Conservation (phyloP, 495 filamentous ascomycete species). For the Aspergillus wentii region DNA sequence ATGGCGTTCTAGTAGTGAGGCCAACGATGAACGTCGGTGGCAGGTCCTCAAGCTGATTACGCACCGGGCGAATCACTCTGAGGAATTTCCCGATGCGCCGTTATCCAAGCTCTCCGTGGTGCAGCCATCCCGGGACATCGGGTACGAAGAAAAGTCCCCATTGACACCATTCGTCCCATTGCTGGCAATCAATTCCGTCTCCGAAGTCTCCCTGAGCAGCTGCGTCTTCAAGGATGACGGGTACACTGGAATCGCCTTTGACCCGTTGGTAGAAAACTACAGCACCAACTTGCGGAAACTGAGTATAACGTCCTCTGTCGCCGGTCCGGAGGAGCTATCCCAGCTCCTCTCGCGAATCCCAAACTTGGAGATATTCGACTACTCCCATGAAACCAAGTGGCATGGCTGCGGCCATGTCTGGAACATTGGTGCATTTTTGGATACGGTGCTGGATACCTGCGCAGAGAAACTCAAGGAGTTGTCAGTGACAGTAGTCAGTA, state of each 20-base stretch:
- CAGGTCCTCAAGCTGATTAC: constrained; percentile 3
- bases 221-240: constrained; percentile 6
- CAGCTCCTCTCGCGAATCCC: constrained; percentile 7
- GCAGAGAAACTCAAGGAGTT: constrained; percentile 1
- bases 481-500: constrained; percentile 1
- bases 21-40: not conserved
- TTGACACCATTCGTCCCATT: constrained; percentile 2
- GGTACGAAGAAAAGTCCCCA: constrained; percentile 2
- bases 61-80: constrained; percentile 3
- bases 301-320: not conserved
- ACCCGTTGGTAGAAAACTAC: constrained; percentile 1
- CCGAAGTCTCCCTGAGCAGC: constrained; percentile 2
- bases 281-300: constrained; percentile 3
- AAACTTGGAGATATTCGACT: constrained; percentile 8
- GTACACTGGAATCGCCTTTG: constrained; percentile 2
- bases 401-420: constrained; percentile 7
- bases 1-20: not conserved
- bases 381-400: constrained; percentile 10
- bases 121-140: not conserved
- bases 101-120: constrained; percentile 1
- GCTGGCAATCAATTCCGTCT: constrained; percentile 4
- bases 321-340: constrained; percentile 3
- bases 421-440: constrained; percentile 4
- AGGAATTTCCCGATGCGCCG: constrained; percentile 3
- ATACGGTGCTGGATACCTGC: constrained; percentile 1